Evolutionary conservation across 495 filamentous ascomycete species (phyloP).

Genomic region (Pyronema omphalodes): DNA sequence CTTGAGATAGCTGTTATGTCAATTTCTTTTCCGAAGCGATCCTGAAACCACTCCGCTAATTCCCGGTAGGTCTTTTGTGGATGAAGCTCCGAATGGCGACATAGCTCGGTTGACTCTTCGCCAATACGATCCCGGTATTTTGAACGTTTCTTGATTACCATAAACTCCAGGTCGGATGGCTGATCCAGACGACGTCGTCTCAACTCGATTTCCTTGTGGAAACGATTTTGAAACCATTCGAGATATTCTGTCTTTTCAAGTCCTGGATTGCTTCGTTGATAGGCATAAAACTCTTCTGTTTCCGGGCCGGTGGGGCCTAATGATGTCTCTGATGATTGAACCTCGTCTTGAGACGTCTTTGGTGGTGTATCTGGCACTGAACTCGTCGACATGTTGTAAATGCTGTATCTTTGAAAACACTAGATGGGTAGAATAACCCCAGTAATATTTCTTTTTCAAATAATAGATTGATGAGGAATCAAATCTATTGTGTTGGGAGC

Average conservation of each 20-base stretch:
- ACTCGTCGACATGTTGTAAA: too few relatives aligned
- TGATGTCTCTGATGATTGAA: conserved; percentile 16
- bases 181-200: conserved; percentile 21
- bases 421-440: too few relatives aligned
- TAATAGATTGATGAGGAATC: too few relatives aligned
- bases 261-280: conserved; percentile 21
- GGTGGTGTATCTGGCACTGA: not conserved
- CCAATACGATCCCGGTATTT: conserved; percentile 23
- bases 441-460: too few relatives aligned
- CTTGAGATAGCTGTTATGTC: conserved; percentile 24
- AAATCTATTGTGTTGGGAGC: too few relatives aligned
- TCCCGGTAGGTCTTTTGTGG: conserved; percentile 24
- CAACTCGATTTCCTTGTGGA: conserved; percentile 21
- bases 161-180: conserved; percentile 23
- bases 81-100: conserved; percentile 20
- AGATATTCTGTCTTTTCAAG: conserved; percentile 23
- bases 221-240: conserved; percentile 21
- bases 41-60: conserved; percentile 24
- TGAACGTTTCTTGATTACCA: conserved; percentile 24
- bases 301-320: conserved; percentile 21
- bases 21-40: conserved; percentile 25
- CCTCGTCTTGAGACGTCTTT: conserved; percentile 8
- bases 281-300: conserved; percentile 22
- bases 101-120: conserved; percentile 21
- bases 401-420: too few relatives aligned